Conservation (phyloP, 331 rosid genomes). For the Dryas integrifolia region DNA sequence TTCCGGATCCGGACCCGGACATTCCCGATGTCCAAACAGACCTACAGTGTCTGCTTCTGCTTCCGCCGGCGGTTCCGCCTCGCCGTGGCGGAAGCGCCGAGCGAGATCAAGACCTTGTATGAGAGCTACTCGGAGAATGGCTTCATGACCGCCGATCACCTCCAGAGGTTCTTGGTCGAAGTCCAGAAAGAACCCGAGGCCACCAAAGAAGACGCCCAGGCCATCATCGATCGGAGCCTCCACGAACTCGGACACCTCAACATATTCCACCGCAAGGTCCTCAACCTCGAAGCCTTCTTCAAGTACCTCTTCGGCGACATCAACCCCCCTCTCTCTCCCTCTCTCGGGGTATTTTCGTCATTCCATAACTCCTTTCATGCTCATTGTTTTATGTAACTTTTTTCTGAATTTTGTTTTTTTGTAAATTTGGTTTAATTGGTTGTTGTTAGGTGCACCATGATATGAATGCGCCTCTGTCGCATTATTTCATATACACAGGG, state of each 20-base stretch:
- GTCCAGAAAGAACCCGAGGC: constrained; percentile 54
- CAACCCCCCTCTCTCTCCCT: constrained; percentile 53
- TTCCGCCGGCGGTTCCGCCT: constrained; percentile 72
- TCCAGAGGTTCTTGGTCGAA: constrained; percentile 57
- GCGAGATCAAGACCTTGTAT: constrained; percentile 50
- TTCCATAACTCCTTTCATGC: neutral
- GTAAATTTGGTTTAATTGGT: constrained; percentile 8
- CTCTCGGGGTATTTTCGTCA: constrained; percentile 37
- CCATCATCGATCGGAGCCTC: constrained; percentile 44
- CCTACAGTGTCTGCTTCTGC: constrained; percentile 79
- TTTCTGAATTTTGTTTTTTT: neutral
- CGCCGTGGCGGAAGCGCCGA: constrained; percentile 61
- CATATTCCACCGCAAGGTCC: constrained; percentile 58
- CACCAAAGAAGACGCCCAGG: constrained; percentile 54
- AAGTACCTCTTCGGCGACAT: constrained; percentile 57
- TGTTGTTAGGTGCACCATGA: constrained; percentile 73
- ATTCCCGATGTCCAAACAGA: constrained; percentile 64
- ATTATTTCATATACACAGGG: constrained; percentile 81
- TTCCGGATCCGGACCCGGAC: neutral
- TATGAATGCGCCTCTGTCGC: constrained; percentile 79
- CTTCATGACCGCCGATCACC: constrained; percentile 54
- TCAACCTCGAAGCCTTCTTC: constrained; percentile 73
- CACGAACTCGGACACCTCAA: constrained; percentile 45
- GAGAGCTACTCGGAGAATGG: constrained; percentile 61
- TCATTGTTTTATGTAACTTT: neutral